phyloP scores from a whole-genome alignment of 169 alveolate genomes.

The Theileria orientalis region DNA sequence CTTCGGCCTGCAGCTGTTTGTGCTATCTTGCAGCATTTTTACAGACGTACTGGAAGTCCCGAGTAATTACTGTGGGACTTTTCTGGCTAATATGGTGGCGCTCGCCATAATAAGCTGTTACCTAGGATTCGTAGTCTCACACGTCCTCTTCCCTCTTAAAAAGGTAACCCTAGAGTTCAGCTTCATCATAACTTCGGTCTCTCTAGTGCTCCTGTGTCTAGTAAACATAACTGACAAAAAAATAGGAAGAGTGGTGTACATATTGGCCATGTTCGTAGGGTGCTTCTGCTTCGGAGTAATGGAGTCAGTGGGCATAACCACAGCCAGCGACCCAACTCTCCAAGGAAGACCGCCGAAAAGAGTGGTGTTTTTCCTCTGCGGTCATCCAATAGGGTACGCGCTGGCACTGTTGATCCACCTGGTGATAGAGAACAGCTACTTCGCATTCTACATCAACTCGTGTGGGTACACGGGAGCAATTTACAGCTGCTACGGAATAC shows the following conservation, averaged over 20 bases:
- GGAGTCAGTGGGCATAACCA: not conserved
- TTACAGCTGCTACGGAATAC: not conserved
- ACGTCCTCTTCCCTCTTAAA: not conserved
- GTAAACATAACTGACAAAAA: not conserved
- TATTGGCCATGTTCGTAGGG: not conserved
- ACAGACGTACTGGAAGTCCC: not conserved
- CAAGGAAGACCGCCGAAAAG: not conserved
- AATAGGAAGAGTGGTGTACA: not conserved
- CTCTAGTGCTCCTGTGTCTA: not conserved
- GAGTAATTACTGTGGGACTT: not conserved
- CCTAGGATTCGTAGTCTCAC: not conserved
- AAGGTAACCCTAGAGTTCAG: not conserved
- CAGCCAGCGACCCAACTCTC: not conserved
- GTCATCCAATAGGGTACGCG: not conserved
- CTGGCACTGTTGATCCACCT: not conserved
- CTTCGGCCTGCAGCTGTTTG: not conserved
- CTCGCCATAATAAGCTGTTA: not conserved
- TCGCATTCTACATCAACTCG: not conserved
- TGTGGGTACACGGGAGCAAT: not conserved
- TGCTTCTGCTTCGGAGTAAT: not conserved
- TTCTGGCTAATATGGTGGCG: not conserved
- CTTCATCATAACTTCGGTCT: not conserved
- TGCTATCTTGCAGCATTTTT: not conserved
- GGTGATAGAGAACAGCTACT: not conserved
- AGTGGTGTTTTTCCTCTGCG: not conserved